These are phyloP conservation scores for Zygosaccharomyces siamensis DNA, from an alignment of 805 yeast genomes.

Conservation along the genomic window DNA sequence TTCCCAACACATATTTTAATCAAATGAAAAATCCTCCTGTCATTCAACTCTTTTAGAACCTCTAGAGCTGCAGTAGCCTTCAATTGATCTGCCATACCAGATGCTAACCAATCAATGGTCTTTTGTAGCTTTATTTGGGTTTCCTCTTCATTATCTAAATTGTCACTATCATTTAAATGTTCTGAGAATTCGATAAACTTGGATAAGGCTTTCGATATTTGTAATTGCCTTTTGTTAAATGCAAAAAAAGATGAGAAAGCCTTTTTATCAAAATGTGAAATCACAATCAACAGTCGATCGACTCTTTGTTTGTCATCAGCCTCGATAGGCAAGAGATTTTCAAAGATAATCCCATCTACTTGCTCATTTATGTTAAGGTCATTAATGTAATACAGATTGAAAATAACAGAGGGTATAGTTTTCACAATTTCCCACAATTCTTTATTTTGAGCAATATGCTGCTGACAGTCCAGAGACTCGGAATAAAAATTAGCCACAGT, in stretches of 20 bases:
- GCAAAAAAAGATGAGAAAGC: constrained; percentile 65
- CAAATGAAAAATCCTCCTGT: constrained; percentile 54
- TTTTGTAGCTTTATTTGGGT: constrained; percentile 42
- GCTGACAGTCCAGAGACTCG: constrained; percentile 36
- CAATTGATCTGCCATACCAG: constrained; percentile 49
- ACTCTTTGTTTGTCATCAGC: constrained; percentile 45
- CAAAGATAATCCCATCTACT: constrained; percentile 59
- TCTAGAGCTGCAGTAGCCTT: constrained; percentile 48
- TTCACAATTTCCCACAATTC: constrained; percentile 32
- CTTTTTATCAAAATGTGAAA: constrained; percentile 48
- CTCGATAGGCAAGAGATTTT: constrained; percentile 55
- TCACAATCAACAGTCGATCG: constrained; percentile 46
- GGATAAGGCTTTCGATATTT: constrained; percentile 47
- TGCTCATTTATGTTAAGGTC: constrained; percentile 59
- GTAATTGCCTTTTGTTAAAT: constrained; percentile 62
- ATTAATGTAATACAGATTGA: constrained; percentile 69
- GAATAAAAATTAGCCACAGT: constrained; percentile 54
- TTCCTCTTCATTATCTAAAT: constrained; percentile 23
- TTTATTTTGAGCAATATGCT: constrained; percentile 16
- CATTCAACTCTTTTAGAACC: constrained; percentile 50
- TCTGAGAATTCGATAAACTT: constrained; percentile 50
- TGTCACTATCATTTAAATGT: constrained; percentile 34
- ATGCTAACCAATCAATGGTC: constrained; percentile 57
- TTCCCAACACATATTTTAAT: constrained; percentile 49
- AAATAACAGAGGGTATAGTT: constrained; percentile 57